Conservation (phyloP, 2,329 filamentous ascomycete genomes). For the Colletotrichum echinochloae region DNA sequence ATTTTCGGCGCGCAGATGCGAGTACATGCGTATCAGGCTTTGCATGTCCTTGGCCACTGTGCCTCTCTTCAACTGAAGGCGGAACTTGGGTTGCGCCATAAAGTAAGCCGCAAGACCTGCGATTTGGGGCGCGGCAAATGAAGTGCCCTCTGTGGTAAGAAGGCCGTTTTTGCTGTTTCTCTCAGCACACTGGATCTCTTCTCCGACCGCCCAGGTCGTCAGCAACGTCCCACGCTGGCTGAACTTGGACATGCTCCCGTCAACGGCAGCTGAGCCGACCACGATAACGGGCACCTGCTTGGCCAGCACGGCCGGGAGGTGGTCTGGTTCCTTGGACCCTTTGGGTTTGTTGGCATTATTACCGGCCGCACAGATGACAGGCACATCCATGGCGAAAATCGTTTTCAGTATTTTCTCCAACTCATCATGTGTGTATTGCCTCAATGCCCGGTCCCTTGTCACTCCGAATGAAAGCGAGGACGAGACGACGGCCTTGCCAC, state of each 20-base stretch:
- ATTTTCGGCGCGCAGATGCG: not conserved
- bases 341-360: not conserved
- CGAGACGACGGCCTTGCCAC: not conserved
- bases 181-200: not conserved
- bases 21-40: not conserved
- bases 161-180: not conserved
- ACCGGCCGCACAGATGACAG: not conserved
- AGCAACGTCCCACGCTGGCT: not conserved
- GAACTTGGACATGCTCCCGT: not conserved
- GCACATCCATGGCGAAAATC: not conserved
- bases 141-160: not conserved
- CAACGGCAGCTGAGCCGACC: not conserved
- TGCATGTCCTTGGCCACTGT: not conserved
- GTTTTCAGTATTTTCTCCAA: not conserved
- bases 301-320: not conserved
- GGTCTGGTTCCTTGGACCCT: not conserved
- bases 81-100: not conserved
- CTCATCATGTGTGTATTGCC: not conserved
- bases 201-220: constrained; percentile 1
- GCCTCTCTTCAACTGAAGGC: not conserved
- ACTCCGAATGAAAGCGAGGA: not conserved
- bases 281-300: not conserved
- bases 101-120: constrained; percentile 6
- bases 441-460: too few relatives aligned
- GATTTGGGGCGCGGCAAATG: constrained; percentile 6